These are phyloP conservation scores for Amyloporia xantha DNA, from an alignment of 768 basidiomycete species.

Conservation along the genomic window DNA sequence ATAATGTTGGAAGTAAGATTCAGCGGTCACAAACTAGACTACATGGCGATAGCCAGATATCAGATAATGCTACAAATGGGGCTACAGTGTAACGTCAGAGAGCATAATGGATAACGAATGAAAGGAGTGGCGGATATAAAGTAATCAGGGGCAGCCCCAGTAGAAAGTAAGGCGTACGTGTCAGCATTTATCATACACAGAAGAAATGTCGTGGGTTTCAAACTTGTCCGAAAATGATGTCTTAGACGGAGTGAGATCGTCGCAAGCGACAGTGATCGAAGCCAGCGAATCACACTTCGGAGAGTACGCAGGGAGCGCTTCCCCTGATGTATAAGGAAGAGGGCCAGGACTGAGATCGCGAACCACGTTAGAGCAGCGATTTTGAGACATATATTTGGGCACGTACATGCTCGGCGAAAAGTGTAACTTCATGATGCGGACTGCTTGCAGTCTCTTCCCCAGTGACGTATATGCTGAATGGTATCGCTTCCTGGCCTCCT, in stretches of 20 bases:
- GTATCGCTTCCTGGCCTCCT: constrained; percentile 36
- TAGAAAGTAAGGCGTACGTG: no score
- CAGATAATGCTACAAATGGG: no score
- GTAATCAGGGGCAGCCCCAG: no score
- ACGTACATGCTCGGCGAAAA: no score
- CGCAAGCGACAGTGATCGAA: not conserved
- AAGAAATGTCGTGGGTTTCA: not conserved
- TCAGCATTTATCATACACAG: not conserved
- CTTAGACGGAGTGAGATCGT: not conserved
- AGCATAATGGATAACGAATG: no score
- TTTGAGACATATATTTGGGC: no score
- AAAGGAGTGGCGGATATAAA: no score
- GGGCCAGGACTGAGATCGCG: not conserved
- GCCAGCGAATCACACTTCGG: not conserved
- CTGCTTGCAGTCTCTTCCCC: not conserved
- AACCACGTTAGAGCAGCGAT: no score
- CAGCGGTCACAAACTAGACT: no score
- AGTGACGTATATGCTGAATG: not conserved
- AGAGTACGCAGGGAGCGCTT: not conserved
- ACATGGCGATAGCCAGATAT: no score
- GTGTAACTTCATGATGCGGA: not conserved
- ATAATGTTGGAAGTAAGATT: no score
- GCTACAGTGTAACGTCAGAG: no score
- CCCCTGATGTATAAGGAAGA: not conserved
- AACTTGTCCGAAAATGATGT: not conserved